Evolutionary conservation across 768 basidiomycete species (phyloP).

Genomic region (Suillus fuscotomentosus): DNA sequence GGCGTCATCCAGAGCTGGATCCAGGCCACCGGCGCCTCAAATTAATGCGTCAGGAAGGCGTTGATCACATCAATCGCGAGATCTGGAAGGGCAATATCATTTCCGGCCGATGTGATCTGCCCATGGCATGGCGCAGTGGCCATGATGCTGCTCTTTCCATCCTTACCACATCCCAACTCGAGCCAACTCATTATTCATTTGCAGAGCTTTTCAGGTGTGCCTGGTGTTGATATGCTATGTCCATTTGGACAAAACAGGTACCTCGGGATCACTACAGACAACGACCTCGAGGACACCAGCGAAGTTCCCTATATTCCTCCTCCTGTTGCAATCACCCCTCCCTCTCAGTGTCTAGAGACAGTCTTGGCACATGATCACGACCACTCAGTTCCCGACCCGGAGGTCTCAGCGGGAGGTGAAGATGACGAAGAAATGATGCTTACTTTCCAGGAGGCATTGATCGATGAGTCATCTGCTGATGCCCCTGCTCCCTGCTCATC

Average conservation of each 20-base stretch:
- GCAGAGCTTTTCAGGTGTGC: neutral
- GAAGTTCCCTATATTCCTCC: neutral
- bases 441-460: neutral
- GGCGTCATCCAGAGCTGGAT: neutral
- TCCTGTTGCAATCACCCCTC: neutral
- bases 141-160: neutral
- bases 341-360: neutral
- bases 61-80: constrained; percentile 10
- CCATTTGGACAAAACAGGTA: neutral
- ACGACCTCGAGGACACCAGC: neutral
- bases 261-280: neutral
- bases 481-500: too few relatives aligned
- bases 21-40: neutral
- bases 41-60: neutral
- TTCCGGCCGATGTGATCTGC: neutral
- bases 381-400: neutral
- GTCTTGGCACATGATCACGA: neutral
- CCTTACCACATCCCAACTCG: neutral
- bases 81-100: constrained; percentile 14
- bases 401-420: neutral
- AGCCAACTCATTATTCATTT: neutral
- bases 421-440: neutral
- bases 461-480: neutral
- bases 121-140: neutral
- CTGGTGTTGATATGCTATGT: neutral